Conservation (phyloP, 768 basidiomycete genomes). For the Xanthoconium purpureum region DNA sequence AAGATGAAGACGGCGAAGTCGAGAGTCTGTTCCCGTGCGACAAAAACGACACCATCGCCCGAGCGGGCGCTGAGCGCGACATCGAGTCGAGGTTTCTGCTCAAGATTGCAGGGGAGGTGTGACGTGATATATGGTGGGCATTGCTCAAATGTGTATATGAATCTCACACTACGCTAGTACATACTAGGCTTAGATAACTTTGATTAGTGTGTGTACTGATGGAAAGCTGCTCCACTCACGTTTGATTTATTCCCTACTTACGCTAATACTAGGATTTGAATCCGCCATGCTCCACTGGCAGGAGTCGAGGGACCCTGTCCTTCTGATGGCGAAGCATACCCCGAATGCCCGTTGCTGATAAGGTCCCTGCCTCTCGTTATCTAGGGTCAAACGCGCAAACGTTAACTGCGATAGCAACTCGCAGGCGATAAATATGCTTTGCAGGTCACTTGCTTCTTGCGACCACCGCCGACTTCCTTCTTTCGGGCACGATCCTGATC, state of each 20-base stretch:
- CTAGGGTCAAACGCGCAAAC: background rate
- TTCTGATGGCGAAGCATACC: background rate
- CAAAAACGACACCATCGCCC: constrained; percentile 22
- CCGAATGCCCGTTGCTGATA: background rate
- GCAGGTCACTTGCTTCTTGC: background rate
- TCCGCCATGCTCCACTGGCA: too few species aligned
- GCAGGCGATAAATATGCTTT: background rate
- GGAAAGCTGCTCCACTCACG: too few species aligned
- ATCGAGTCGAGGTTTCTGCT: constrained; percentile 25
- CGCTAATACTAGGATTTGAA: too few species aligned
- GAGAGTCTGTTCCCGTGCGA: constrained; percentile 33
- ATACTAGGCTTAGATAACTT: background rate
- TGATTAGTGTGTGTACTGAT: background rate
- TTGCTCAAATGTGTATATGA: background rate
- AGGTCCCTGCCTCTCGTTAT: background rate
- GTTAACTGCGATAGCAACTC: too few species aligned
- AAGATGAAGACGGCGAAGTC: constrained; percentile 23
- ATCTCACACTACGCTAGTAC: background rate
- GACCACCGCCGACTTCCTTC: background rate
- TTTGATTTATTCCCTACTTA: too few species aligned
- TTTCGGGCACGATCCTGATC: constrained; percentile 1
- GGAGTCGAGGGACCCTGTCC: background rate
- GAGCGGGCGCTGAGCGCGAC: constrained; percentile 26
- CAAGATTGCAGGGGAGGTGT: constrained; percentile 21
- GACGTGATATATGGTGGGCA: background rate